A percentile compares a stretch with the other conserved stretches of the same genome.
Conservation (phyloP, 148 eudicot genomes). For the Vaccinium vitisidaea region DNA sequence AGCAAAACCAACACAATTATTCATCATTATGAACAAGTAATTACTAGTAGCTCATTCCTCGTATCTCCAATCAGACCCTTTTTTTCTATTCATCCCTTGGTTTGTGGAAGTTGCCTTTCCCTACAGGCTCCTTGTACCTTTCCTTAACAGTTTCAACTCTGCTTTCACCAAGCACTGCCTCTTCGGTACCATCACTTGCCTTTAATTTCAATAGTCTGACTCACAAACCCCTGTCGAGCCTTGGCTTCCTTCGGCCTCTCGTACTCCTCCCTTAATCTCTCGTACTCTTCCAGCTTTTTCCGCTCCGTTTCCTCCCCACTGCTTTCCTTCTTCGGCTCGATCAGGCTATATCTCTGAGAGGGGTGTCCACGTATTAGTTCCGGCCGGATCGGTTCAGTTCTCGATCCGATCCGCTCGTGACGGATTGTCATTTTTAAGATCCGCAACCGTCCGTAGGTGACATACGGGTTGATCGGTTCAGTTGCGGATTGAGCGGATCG, state of each 20-base stretch:
- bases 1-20: neutral
- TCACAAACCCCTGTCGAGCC: neutral
- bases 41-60: neutral
- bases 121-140: neutral
- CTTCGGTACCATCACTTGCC: neutral
- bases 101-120: slow-evolving; percentile 7
- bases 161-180: neutral
- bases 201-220: neutral
- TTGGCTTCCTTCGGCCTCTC: neutral
- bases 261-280: neutral
- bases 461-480: too few relatives aligned
- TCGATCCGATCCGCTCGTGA: too few relatives aligned
- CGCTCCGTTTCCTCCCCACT: neutral
- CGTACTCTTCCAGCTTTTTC: neutral
- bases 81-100: neutral
- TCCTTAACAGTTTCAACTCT: neutral
- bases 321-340: neutral
- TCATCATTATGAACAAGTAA: neutral
- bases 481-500: too few relatives aligned
- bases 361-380: too few relatives aligned
- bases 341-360: too few relatives aligned
- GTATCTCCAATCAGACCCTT: neutral
- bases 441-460: too few relatives aligned
- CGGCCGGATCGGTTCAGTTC: too few relatives aligned
- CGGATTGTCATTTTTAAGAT: too few relatives aligned